Percentiles rank a stretch among this genome's conserved stretches.
phyloP scores from a whole-genome alignment of 345 rosid genomes.

The Moricandia arvensis region DNA sequence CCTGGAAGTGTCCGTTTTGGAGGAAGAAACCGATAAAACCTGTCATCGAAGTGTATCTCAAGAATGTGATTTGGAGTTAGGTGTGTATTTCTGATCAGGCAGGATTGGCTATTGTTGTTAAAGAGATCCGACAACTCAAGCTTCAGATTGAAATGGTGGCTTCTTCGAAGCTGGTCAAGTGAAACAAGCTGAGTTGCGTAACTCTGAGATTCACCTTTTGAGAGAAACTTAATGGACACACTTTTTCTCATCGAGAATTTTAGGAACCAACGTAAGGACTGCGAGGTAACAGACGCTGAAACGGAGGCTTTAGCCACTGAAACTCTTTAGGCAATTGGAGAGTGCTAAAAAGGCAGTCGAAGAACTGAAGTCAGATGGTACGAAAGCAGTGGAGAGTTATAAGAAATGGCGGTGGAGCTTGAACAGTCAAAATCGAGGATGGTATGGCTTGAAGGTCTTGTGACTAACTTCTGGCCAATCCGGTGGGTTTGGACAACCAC shows the following conservation, averaged over 20 bases:
- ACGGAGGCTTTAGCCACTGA: slow-evolving; percentile 66
- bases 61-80: slow-evolving; percentile 57
- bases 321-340: slow-evolving; percentile 72
- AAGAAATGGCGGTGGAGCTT: slow-evolving; percentile 58
- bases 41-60: slow-evolving; percentile 44
- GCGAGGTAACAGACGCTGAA: slow-evolving; percentile 75
- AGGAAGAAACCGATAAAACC: slow-evolving; percentile 36
- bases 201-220: slow-evolving; percentile 59
- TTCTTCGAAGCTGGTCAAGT: slow-evolving; percentile 55
- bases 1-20: slow-evolving; percentile 19
- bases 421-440: slow-evolving; percentile 61
- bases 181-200: slow-evolving; percentile 50
- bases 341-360: slow-evolving; percentile 63
- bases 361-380: slow-evolving; percentile 54
- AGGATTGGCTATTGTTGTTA: slow-evolving; percentile 59
- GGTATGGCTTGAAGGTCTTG: slow-evolving; percentile 54
- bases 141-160: slow-evolving; percentile 35
- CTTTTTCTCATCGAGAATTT: slow-evolving; percentile 65
- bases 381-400: slow-evolving; percentile 60
- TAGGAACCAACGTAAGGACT: slow-evolving; percentile 64
- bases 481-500: slow-evolving; percentile 23
- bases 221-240: slow-evolving; percentile 67
- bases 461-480: slow-evolving; percentile 37
- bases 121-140: slow-evolving; percentile 64
- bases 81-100: slow-evolving; percentile 44